These are phyloP conservation scores for Ceratobasidium papillatum DNA, from an alignment of 1,284 basidiomycete genomes.

Conservation along the genomic window DNA sequence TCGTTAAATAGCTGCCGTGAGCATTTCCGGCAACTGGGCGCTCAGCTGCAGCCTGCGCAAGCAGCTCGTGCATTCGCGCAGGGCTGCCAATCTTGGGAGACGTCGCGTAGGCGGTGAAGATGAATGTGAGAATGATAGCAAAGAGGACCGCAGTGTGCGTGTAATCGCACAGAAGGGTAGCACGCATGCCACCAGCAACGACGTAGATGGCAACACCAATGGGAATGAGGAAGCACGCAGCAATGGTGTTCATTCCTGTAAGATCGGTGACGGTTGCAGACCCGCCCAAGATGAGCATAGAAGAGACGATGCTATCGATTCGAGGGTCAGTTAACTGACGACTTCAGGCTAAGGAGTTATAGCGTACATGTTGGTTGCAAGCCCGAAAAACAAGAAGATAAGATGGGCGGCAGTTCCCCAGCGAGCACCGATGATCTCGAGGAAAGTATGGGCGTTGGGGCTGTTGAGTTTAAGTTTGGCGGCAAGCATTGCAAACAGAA, in stretches of 20 bases:
- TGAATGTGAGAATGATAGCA: conserved; percentile 76
- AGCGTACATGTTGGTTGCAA: conserved; percentile 33
- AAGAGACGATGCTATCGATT: conserved; percentile 68
- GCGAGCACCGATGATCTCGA: conserved; percentile 69
- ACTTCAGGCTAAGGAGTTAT: conserved; percentile 9
- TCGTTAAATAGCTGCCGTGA: conserved; percentile 72
- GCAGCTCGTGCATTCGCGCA: conserved; percentile 62
- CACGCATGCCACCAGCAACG: conserved; percentile 58
- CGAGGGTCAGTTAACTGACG: conserved; percentile 43
- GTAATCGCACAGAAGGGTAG: conserved; percentile 61
- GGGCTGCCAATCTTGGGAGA: conserved; percentile 64
- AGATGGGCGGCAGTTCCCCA: conserved; percentile 67
- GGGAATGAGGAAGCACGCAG: conserved; percentile 71
- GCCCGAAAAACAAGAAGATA: conserved; percentile 72
- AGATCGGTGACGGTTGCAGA: conserved; percentile 67
- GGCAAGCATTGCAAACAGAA: conserved; percentile 62
- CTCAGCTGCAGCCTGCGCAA: conserved; percentile 54
- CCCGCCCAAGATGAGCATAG: conserved; percentile 68
- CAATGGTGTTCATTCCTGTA: conserved; percentile 65
- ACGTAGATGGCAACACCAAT: conserved; percentile 66
- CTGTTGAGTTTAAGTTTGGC: conserved; percentile 65
- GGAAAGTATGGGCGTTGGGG: conserved; percentile 66
- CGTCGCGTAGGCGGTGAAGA: conserved; percentile 77
- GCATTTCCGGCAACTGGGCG: conserved; percentile 67
- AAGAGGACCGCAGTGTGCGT: conserved; percentile 85